Evolutionary conservation across 371 early-diverging fungal species (phyloP).

Genomic region (Amoeboaphelidium protococcarum): DNA sequence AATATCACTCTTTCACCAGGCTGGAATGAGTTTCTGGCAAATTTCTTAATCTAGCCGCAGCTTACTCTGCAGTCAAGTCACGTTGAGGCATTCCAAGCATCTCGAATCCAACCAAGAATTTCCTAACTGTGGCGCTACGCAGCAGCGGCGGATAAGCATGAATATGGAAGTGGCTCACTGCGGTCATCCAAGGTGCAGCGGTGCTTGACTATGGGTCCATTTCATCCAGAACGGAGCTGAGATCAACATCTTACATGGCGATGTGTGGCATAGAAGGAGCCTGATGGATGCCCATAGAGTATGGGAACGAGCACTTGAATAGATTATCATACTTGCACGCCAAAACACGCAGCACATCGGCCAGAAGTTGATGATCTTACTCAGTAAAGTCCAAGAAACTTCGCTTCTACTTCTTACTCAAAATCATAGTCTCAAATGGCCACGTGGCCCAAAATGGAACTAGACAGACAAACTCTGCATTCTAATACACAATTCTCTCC

Average conservation of each 20-base stretch:
- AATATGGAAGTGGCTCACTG: conserved; percentile 47
- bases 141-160: conserved; percentile 86
- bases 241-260: no score
- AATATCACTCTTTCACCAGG: no score
- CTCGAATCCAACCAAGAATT: conserved; percentile 89
- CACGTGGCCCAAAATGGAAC: conserved; percentile 77
- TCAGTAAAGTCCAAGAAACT: conserved; percentile 23
- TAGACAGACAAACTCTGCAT: conserved; percentile 41
- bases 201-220: no score
- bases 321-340: conserved; percentile 70
- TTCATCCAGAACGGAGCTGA: no score
- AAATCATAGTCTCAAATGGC: conserved; percentile 75
- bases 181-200: no score
- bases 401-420: conserved; percentile 34
- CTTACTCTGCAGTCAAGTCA: conserved; percentile 74
- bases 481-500: conserved; percentile 48
- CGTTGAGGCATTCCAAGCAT: conserved; percentile 77
- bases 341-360: conserved; percentile 9
- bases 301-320: conserved; percentile 72
- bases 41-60: conserved; percentile 24
- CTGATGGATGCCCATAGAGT: conserved; percentile 80
- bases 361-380: background rate
- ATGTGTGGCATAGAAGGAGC: no score
- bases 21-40: no score
- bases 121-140: conserved; percentile 58